phyloP scores from a whole-genome alignment of 148 eudicot genomes.

The Silene latifolia region DNA sequence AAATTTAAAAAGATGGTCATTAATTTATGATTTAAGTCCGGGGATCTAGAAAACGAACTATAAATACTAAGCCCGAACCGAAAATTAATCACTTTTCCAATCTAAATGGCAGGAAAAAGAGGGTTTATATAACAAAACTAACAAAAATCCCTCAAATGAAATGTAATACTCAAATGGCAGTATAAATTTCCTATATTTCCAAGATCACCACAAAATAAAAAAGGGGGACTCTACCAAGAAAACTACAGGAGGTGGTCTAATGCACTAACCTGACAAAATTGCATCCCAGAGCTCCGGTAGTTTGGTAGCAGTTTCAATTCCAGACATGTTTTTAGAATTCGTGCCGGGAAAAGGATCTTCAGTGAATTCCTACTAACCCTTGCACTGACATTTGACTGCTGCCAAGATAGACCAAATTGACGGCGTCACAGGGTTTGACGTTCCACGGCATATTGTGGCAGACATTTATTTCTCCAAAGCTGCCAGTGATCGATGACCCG shows the following conservation, averaged over 20 bases:
- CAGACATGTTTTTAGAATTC: not conserved
- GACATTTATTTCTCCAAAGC: not conserved
- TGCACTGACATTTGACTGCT: conserved; percentile 2
- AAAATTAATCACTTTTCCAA: not conserved
- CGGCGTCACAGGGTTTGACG: not conserved
- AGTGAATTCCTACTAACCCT: not conserved
- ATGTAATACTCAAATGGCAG: too few species aligned
- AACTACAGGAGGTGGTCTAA: not conserved
- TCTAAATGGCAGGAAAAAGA: not conserved
- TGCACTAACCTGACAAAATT: not conserved
- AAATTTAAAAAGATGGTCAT: not conserved
- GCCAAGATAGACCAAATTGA: not conserved
- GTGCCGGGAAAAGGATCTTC: not conserved
- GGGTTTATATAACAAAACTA: not conserved
- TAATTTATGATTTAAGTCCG: not conserved
- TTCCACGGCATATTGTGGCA: not conserved
- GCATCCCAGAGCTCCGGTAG: not conserved
- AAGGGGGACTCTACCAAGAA: not conserved
- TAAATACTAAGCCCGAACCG: not conserved
- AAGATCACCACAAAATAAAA: not conserved
- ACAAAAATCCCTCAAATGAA: not conserved
- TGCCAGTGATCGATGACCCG: not conserved
- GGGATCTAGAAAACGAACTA: not conserved
- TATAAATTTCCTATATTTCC: not conserved
- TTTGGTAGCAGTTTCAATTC: not conserved